Base-by-base conservation (phyloP, 495 filamentous ascomycete genomes). In the Penicillium dipodomyicola region DNA sequence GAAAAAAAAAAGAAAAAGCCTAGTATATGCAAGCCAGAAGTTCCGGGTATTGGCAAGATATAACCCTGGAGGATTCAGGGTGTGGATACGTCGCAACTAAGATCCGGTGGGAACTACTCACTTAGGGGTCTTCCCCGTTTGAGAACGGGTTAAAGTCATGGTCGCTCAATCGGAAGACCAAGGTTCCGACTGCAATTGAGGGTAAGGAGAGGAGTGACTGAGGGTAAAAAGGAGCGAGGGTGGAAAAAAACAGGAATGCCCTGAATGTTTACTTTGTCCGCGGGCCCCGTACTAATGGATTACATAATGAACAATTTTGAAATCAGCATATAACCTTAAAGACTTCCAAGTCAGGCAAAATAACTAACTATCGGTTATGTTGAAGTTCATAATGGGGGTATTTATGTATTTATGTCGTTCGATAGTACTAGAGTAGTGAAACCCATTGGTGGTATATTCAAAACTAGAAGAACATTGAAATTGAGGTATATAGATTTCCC, bases 91-190 rank as follows among this genome's bases (percentile, higher is more conserved):
- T 56, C 59, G 65, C 63, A 63, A 62, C 35, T 49, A 44, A 37
- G 41, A 61, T 59, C 60, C 46, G 58, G 59, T 57, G 41, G 37
- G 47, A 52, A 57, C 44, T 27, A 76, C 76, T 72, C 67, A 80
- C 77, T 68, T 79, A 42, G 77, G 76, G 56, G 78, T 78, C 66
- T 74, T 76, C 63, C 78, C 76, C 64, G 76, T 72, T 64, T 81
- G 77, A 29, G 77, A 78, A 56, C 77, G 78, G 49, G 78, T 81
- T 32, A 74, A 40, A 47, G 72, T 75, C 77, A 79, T 78, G 45
- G 58, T 71, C 19, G 37, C 37, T 51, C 56, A 52, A 56, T 58
- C 67, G 67, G 68, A 65, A 49, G 52, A 63, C 47, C 41, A 56
- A 52, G 35, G 19, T 54, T 61, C 54, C 61, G 47, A 71, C 50